These are phyloP conservation scores for Colletotrichum lindemuthianum DNA, from an alignment of 2,329 filamentous ascomycete species.

Conservation along the genomic window DNA sequence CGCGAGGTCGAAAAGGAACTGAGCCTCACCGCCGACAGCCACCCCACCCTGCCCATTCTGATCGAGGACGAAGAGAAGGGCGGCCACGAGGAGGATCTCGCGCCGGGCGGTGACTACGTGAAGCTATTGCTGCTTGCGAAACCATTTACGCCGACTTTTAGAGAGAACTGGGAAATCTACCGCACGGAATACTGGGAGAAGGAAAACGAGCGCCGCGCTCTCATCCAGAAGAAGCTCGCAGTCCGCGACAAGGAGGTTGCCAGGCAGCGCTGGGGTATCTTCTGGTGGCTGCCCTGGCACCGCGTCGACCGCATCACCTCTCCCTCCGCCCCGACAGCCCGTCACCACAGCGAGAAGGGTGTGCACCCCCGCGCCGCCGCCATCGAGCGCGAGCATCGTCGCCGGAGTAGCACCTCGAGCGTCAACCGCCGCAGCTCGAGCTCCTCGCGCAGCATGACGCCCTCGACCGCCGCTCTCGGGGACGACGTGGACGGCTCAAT, in stretches of 20 bases:
- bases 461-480: constrained; percentile 43
- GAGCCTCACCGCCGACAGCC: constrained; percentile 54
- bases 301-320: constrained; percentile 44
- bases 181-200: constrained; percentile 95
- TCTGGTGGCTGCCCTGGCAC: constrained; percentile 87
- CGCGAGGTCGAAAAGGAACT: constrained; percentile 70
- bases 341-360: constrained; percentile 50
- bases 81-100: constrained; percentile 88
- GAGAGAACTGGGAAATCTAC: constrained; percentile 97
- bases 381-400: constrained; percentile 57
- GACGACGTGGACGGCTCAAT: constrained; percentile 49
- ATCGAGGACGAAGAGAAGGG: constrained; percentile 68
- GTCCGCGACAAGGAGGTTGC: constrained; percentile 75
- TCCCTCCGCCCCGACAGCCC: constrained; percentile 39
- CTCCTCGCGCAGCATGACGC: constrained; percentile 61
- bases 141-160: constrained; percentile 92
- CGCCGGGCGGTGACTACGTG: constrained; percentile 89
- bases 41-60: constrained; percentile 55
- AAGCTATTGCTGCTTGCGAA: constrained; percentile 92
- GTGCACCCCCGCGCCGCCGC: constrained; percentile 53
- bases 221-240: constrained; percentile 76
- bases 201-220: constrained; percentile 87
- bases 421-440: constrained; percentile 64
- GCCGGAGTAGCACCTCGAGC: constrained; percentile 53
- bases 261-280: constrained; percentile 74